phyloP scores from a whole-genome alignment of 2,329 filamentous ascomycete species.

The Ascosphaera acerosa region DNA sequence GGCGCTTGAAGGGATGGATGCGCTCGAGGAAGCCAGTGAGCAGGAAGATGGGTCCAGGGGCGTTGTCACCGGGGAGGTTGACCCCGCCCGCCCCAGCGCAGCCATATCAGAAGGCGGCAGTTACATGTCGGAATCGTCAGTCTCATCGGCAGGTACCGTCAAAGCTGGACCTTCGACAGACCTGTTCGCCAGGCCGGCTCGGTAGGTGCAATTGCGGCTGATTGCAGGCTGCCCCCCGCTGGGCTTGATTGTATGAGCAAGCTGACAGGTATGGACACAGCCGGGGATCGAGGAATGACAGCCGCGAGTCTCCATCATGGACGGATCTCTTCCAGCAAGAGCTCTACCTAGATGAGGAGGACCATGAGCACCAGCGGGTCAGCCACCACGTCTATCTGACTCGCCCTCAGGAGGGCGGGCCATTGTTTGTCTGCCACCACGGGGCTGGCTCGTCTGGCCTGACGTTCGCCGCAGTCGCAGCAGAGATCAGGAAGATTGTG shows the following conservation, averaged over 20 bases:
- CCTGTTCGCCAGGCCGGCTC: slow-evolving; percentile 44
- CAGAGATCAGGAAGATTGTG: slow-evolving; percentile 50
- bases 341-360: slow-evolving; percentile 37
- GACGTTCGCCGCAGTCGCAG: slow-evolving; percentile 62
- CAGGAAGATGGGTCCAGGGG: slow-evolving; percentile 13
- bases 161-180: slow-evolving; percentile 51
- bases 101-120: slow-evolving; percentile 27
- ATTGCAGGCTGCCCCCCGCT: neutral
- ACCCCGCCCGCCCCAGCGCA: slow-evolving; percentile 1
- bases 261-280: slow-evolving; percentile 1
- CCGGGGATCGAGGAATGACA: slow-evolving; percentile 7
- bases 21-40: slow-evolving; percentile 17
- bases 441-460: slow-evolving; percentile 82
- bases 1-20: slow-evolving; percentile 29
- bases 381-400: slow-evolving; percentile 72
- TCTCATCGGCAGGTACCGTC: slow-evolving; percentile 79
- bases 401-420: slow-evolving; percentile 44
- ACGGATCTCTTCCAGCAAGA: slow-evolving; percentile 79
- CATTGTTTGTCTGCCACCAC: slow-evolving; percentile 82
- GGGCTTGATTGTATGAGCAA: neutral
- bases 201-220: slow-evolving; percentile 25
- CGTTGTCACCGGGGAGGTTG: slow-evolving; percentile 14
- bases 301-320: slow-evolving; percentile 50
- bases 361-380: slow-evolving; percentile 21
- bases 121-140: slow-evolving; percentile 52